Base-by-base conservation (phyloP, 495 filamentous ascomycete genomes). In the Penicillium flavigenum region DNA sequence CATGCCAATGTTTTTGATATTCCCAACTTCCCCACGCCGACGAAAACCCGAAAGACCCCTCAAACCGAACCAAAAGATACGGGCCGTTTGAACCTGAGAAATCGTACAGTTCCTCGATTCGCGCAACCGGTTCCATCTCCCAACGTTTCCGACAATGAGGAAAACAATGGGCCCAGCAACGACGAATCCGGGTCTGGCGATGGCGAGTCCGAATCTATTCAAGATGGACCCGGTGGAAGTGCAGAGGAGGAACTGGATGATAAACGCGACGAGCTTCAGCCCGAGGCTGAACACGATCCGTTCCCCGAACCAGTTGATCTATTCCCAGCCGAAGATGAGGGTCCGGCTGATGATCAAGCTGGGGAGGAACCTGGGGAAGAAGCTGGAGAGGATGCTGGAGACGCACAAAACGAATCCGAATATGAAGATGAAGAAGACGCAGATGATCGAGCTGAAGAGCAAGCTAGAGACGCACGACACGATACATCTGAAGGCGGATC, bases 21-120 rank as follows among this genome's bases (percentile, higher is more conserved):
- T 20, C 53, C 53, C 11, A 10, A 19, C 32, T 55, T 44, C 1
- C 43, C 52, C 19, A 39, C 52, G 10, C 43, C 53, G n/a, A 11
- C 19, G 20, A 34, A 7, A 4, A n/a, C 53, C 16, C 32, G 11
- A 39, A 32, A 16, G 16, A 14, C 1, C 11, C 42, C 17, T 19
- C 41, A 26, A 22, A 54, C 19, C 34, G 53, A 55, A 8, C 51
- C 39, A 34, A 32, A 20, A 31, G 38, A 22, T n/a, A 38, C 39
- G 11, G 29, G 32, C 3, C 36, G 36, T 3, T 29, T 42, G 2
- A 27, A 8, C 16, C 9, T 55, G 32, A 55, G 53, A 39, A 47
- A 24, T 4, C 53, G 43, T 11, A 16, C 3, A 19, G 5, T 31
- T 1, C n/a, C 26, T 31, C 14, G 9, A 5, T 9, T 12, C 4